A percentile compares a stretch with the other conserved stretches of the same genome.
These are phyloP conservation scores for Microcos paniculata DNA, from an alignment of 345 rosid genomes.

Conservation along the genomic window DNA sequence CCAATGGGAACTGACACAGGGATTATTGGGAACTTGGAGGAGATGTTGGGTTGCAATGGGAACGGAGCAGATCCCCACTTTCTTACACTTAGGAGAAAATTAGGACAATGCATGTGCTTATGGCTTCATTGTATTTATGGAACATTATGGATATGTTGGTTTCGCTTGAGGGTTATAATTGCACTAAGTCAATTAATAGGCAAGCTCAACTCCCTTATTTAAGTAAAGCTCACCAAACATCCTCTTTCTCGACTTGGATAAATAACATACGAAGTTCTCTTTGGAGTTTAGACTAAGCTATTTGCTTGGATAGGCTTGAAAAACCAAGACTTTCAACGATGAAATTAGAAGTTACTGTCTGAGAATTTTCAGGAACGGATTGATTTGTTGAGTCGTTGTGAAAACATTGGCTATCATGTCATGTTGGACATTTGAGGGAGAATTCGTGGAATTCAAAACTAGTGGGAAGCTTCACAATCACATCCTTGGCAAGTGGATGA, in stretches of 20 bases:
- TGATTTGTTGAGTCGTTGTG: not conserved
- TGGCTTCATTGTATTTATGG: not conserved
- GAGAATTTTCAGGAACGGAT: not conserved
- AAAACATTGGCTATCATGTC: not conserved
- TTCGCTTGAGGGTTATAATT: not conserved
- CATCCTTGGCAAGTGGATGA: not conserved
- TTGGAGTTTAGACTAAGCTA: too few species aligned
- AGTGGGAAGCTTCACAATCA: not conserved
- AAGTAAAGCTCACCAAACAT: not conserved
- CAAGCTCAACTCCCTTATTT: not conserved
- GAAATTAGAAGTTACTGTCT: not conserved
- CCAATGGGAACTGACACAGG: not conserved
- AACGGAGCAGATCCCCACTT: not conserved
- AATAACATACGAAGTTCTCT: not conserved
- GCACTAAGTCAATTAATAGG: not conserved
- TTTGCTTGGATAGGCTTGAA: not conserved
- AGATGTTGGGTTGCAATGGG: slow-evolving; percentile 4
- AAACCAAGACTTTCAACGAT: not conserved
- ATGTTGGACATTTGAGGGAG: not conserved
- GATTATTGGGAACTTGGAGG: not conserved
- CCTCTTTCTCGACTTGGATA: too few species aligned
- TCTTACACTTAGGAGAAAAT: not conserved
- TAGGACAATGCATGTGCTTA: slow-evolving; percentile 22
- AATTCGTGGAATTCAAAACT: not conserved
- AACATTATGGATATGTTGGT: not conserved